Base-by-base conservation (phyloP, 192 early-diverging fungal species). In the Tieghemiomyces parasiticus region DNA sequence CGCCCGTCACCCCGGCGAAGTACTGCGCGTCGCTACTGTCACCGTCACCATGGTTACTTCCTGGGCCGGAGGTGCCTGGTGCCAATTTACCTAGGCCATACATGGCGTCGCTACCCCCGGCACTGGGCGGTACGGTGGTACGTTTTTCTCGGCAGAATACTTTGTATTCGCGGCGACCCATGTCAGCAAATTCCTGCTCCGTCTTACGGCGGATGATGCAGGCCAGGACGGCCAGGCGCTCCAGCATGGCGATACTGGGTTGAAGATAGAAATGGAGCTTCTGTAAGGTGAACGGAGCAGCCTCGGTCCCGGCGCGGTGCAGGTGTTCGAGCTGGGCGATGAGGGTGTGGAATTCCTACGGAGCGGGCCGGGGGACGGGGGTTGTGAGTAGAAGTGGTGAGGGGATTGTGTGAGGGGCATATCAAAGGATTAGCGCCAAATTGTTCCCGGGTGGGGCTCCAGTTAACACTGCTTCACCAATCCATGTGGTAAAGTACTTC, bases 291-390 rank as follows among this genome's bases (percentile, higher is more conserved):
- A 96, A 95, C 8, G 78, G 74, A 20, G 47, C 49, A 16, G 58
- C 56, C 25, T 63, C 67, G 1, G 74, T 77, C 9, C 75, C 80
- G 26, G 76, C 75, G 62, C 76, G 78, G 64, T 69, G 87, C 49
- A 91, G 85, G 59, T 86, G 88, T 63, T 99, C 95, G 24, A 99
- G 74, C 61, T 92, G 91, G 19, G 86, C 88, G 16, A 99, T 78
- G 22, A 93, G 63, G 19, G 86, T 68, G 16, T 87, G 65, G 59
- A 90, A 97, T 51, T 94, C 92, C 78, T 90, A 63, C n/a, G n/a
- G n/a, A n/a, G n/a, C n/a, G n/a, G n/a, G n/a, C n/a, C n/a, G n/a
- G n/a, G n/a, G 38, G 42, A 49, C 61, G 56, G 8, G 35, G n/a
- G 2, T 13, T n/a, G 56, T 33, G 32, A 34, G n/a, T n/a, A n/a